Percentiles rank a stretch among this genome's conserved stretches.
Evolutionary conservation across 2,329 filamentous ascomycete species (phyloP).

Genomic region (Fusarium neocosmosporiellum): DNA sequence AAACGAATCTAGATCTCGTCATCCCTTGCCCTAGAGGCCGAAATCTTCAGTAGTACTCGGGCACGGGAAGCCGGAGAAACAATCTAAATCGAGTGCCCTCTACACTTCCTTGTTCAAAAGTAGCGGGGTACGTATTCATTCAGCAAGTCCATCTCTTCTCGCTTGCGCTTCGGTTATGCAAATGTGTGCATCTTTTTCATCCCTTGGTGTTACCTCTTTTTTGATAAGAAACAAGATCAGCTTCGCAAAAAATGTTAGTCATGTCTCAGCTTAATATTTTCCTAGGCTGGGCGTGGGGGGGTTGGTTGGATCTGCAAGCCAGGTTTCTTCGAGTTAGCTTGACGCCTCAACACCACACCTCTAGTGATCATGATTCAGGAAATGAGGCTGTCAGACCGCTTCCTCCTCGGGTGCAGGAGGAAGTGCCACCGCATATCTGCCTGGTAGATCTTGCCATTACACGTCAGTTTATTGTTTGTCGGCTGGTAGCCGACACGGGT

Average conservation of each 20-base stretch:
- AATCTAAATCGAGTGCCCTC: not conserved
- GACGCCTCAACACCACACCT: not conserved
- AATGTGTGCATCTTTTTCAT: not conserved
- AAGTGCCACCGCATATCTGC: not conserved
- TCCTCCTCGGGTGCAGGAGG: not conserved
- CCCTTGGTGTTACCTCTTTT: not conserved
- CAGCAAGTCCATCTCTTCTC: not conserved
- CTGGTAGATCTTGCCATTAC: not conserved
- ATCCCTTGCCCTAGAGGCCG: not conserved
- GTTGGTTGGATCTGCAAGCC: not conserved
- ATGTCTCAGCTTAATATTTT: slow-evolving; percentile 12
- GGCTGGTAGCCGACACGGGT: not conserved
- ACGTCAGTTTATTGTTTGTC: not conserved
- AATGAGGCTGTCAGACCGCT: not conserved
- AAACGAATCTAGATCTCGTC: not conserved
- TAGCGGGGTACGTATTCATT: not conserved
- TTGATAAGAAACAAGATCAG: not conserved
- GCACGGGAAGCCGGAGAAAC: not conserved
- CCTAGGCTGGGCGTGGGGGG: not conserved
- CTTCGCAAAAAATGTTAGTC: not conserved
- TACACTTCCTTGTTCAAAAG: not conserved
- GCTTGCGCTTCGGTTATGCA: slow-evolving; percentile 1
- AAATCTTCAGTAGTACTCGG: not conserved
- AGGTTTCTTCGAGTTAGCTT: not conserved
- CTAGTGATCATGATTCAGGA: not conserved